Evolutionary conservation across 2,329 filamentous ascomycete genomes (phyloP).

Genomic region (Diaporthe destruens): DNA sequence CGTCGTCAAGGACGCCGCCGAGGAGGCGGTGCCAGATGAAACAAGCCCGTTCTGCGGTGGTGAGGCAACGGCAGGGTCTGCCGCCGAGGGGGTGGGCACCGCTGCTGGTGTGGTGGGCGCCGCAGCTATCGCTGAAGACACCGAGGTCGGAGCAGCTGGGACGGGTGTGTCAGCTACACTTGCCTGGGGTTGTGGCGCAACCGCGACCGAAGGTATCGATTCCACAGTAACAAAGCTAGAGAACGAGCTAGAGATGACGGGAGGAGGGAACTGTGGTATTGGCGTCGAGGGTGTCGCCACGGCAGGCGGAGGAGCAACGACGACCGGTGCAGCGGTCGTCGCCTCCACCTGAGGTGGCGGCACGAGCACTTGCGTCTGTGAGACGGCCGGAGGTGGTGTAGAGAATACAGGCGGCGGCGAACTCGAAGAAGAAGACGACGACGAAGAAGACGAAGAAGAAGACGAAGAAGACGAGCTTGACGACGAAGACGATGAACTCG

Average conservation of each 20-base stretch:
- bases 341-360: constrained; percentile 38
- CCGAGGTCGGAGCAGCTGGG: constrained; percentile 44
- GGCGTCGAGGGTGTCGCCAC: constrained; percentile 39
- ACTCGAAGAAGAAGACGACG: constrained; percentile 29
- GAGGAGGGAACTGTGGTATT: constrained; percentile 43
- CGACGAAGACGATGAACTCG: constrained; percentile 43
- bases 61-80: neutral
- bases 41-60: constrained; percentile 31
- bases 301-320: constrained; percentile 40
- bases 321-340: constrained; percentile 24
- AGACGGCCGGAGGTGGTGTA: constrained; percentile 27
- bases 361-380: constrained; percentile 42
- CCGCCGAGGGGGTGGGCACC: constrained; percentile 15
- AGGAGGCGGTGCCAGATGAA: constrained; percentile 27
- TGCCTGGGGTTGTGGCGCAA: constrained; percentile 44
- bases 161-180: constrained; percentile 54
- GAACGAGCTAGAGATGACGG: constrained; percentile 41
- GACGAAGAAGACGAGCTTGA: constrained; percentile 38
- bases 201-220: constrained; percentile 44
- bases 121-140: constrained; percentile 42
- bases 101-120: constrained; percentile 35
- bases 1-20: constrained; percentile 40
- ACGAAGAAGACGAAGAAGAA: constrained; percentile 35
- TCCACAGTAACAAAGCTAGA: constrained; percentile 37
- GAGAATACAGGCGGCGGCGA: constrained; percentile 19